These are phyloP conservation scores for Melampsora occidentalis DNA, from an alignment of 1,284 basidiomycete genomes.

Conservation along the genomic window DNA sequence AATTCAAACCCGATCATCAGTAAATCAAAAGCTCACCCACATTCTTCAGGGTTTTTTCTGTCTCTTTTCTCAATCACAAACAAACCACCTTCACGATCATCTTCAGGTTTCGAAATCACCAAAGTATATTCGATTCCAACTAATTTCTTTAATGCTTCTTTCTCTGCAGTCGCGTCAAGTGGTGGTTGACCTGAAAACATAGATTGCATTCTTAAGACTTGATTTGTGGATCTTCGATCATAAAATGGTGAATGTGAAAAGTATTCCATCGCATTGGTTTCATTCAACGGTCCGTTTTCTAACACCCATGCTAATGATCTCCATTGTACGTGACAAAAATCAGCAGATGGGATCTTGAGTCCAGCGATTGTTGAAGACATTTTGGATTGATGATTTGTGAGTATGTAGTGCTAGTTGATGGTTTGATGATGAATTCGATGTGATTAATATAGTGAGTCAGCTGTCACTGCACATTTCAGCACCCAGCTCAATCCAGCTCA, in stretches of 20 bases:
- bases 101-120: slow-evolving; percentile 69
- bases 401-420: too few relatives aligned
- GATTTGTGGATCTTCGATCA: slow-evolving; percentile 83
- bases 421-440: too few relatives aligned
- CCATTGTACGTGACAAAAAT: slow-evolving; percentile 49
- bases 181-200: slow-evolving; percentile 54
- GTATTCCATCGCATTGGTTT: slow-evolving; percentile 75
- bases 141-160: slow-evolving; percentile 63
- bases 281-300: slow-evolving; percentile 45
- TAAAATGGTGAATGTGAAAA: slow-evolving; percentile 82
- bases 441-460: too few relatives aligned
- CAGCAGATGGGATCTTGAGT: slow-evolving; percentile 20
- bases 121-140: slow-evolving; percentile 77
- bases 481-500: too few relatives aligned
- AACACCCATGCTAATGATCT: slow-evolving; percentile 48
- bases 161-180: slow-evolving; percentile 19
- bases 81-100: slow-evolving; percentile 55
- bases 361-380: slow-evolving; percentile 33
- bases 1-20: too few relatives aligned
- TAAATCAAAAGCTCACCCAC: slow-evolving; percentile 56
- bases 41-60: slow-evolving; percentile 71
- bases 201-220: slow-evolving; percentile 79
- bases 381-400: too few relatives aligned
- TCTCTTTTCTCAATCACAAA: slow-evolving; percentile 83
- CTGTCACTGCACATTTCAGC: too few relatives aligned